Evolutionary conservation across 768 basidiomycete species (phyloP).

Genomic region (Termitomyces sp.): DNA sequence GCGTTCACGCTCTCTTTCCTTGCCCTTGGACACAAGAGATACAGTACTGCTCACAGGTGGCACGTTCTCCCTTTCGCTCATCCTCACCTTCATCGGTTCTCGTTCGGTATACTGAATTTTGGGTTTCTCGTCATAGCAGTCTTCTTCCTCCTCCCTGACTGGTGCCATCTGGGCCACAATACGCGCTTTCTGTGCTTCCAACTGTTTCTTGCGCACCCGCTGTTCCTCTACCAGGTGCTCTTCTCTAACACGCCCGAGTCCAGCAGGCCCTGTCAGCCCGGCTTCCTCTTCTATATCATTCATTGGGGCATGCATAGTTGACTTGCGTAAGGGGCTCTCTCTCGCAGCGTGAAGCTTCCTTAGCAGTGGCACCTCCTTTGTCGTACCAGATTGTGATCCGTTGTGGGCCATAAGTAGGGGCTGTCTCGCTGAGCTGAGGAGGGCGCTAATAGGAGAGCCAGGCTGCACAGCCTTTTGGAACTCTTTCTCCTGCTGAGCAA

Average conservation of each 20-base stretch:
- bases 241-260: slow-evolving; percentile 22
- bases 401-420: slow-evolving; percentile 69
- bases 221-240: slow-evolving; percentile 28
- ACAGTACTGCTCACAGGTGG: slow-evolving; percentile 12
- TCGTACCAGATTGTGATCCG: slow-evolving; percentile 13
- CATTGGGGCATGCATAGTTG: slow-evolving; percentile 36
- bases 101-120: slow-evolving; percentile 20
- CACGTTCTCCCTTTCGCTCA: slow-evolving; percentile 29
- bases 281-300: slow-evolving; percentile 41
- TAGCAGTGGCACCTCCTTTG: slow-evolving; percentile 38
- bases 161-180: slow-evolving; percentile 95
- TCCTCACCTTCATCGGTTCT: slow-evolving; percentile 20
- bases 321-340: slow-evolving; percentile 51
- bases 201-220: slow-evolving; percentile 58
- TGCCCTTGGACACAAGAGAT: slow-evolving; percentile 9
- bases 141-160: slow-evolving; percentile 41
- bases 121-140: slow-evolving; percentile 20
- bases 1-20: slow-evolving; percentile 12
- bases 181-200: slow-evolving; percentile 88
- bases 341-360: slow-evolving; percentile 58
- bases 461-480: slow-evolving; percentile 96
- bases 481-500: slow-evolving; percentile 89
- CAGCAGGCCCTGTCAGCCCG: slow-evolving; percentile 23
- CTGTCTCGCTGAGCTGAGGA: slow-evolving; percentile 86
- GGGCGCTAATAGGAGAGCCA: slow-evolving; percentile 88